phyloP scores from a whole-genome alignment of 1,139 yeast genomes.

The Yamadazyma spencermartinsiae region DNA sequence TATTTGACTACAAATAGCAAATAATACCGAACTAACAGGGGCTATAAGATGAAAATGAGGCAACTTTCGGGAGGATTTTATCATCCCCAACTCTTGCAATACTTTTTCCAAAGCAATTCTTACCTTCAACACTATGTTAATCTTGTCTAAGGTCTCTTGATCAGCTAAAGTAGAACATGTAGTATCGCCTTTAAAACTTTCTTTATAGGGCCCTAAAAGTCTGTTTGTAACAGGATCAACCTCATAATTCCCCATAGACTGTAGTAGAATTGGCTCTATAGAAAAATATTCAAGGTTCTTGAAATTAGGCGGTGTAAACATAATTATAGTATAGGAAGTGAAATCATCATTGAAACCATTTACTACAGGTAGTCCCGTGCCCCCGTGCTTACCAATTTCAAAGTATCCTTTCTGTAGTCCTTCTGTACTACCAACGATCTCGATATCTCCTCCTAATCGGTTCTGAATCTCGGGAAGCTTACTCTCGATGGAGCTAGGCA shows the following conservation, averaged over 20 bases:
- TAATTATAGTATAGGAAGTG: slow-evolving; percentile 39
- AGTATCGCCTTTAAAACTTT: slow-evolving; percentile 7
- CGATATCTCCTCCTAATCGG: slow-evolving; percentile 12
- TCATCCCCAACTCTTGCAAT: slow-evolving; percentile 1
- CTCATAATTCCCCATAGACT: slow-evolving; percentile 39
- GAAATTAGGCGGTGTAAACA: slow-evolving; percentile 75
- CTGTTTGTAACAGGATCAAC: slow-evolving; percentile 6
- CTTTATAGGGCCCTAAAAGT: slow-evolving; percentile 6
- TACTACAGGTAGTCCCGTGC: slow-evolving; percentile 11
- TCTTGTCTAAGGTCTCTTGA: slow-evolving; percentile 31
- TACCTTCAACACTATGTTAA: slow-evolving; percentile 31
- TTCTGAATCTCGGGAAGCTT: slow-evolving; percentile 4
- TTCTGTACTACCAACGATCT: slow-evolving; percentile 22
- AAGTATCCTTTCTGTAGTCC: slow-evolving; percentile 6
- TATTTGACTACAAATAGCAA: slow-evolving; percentile 12
- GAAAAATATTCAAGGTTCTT: slow-evolving; percentile 79
- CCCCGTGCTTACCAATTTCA: slow-evolving; percentile 3
- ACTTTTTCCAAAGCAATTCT: slow-evolving; percentile 16
- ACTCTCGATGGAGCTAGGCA: slow-evolving; percentile 1
- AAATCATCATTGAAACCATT: background rate
- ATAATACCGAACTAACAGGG: slow-evolving; percentile 3
- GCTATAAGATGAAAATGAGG: background rate
- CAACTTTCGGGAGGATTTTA: background rate
- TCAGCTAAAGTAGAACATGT: slow-evolving; percentile 23
- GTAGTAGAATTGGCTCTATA: slow-evolving; percentile 67